Evolutionary conservation across 495 filamentous ascomycete species (phyloP), one percentile per base, ranked within the genome.

Genomic region (Stereocaulon alpinum): DNA sequence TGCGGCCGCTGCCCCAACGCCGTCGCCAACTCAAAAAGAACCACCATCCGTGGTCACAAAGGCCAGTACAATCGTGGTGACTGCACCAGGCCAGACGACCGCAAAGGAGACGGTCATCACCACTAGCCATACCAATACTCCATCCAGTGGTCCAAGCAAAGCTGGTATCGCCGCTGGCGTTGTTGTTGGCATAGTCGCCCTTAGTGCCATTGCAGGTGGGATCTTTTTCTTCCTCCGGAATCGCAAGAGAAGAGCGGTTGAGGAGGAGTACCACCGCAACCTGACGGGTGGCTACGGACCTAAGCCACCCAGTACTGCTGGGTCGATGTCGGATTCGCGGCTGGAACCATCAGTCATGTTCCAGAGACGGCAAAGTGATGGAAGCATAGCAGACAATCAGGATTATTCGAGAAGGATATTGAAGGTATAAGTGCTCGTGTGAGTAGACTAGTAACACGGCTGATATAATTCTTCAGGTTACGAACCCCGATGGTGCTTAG

Each of bases 401-500:
- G 93, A 97, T 72, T 98, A 96, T 74, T 96, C 93, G 59, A 82
- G 93, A 71, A 86, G 87, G 67, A 95, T 98, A 71, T 78, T 98
- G 69, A 89, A 93, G 83, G 93, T 93, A 76, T 58, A 80, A 72
- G 55, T 1, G 6, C 22, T 57, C 27, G 10, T n/a, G 6, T 18
- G 17, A 17, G 50, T 14, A 20, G 1, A n/a, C 47, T 24, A 18
- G 7, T 10, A 20, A 48, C 61, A 63, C 30, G 18, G 52, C 52
- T 61, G 44, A 64, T 34, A 40, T 10, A 4, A 7, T 22, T 27
- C 7, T 54, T 24, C 24, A 78, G 76, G 76, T 80, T 44, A 78
- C 75, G 18, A 80, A 80, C 61, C 77, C 77, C 18, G 76, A 80
- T 29, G 55, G 60, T 27, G 43, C 58, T 27, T 66, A 48, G 59